Percentiles rank a stretch among this genome's conserved stretches.
Conservation (phyloP, 2,329 filamentous ascomycete genomes). For the Lasiodiplodia sp. region DNA sequence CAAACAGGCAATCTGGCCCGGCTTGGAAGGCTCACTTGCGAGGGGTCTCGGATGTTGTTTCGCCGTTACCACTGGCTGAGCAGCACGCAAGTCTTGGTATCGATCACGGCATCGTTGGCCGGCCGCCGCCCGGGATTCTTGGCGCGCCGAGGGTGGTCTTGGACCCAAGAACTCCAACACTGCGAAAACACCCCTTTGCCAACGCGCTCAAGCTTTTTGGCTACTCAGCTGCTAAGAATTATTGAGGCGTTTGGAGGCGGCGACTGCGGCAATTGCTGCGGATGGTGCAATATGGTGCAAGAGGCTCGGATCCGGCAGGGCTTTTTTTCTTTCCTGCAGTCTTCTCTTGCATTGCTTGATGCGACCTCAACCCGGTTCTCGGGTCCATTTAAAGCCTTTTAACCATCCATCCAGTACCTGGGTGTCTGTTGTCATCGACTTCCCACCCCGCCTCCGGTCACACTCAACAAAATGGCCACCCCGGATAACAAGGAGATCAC, state of each 20-base stretch:
- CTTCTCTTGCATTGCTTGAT: constrained; percentile 8
- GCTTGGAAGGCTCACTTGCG: not conserved
- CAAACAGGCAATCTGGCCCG: constrained; percentile 14
- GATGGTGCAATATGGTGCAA: constrained; percentile 27
- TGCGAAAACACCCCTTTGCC: not conserved
- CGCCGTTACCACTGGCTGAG: not conserved
- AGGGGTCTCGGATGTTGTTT: not conserved
- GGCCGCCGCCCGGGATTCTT: constrained; percentile 7
- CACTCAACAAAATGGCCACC: not conserved
- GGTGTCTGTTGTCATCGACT: constrained; percentile 1
- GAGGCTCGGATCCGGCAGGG: not conserved
- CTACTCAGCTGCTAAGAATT: constrained; percentile 8
- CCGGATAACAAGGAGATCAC: constrained; percentile 1
- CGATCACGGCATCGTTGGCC: constrained; percentile 13
- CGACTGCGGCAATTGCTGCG: constrained; percentile 1
- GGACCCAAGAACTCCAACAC: not conserved
- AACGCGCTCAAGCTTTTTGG: constrained; percentile 19
- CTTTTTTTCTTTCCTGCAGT: constrained; percentile 5
- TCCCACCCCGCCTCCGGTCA: not conserved
- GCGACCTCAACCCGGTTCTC: constrained; percentile 7
- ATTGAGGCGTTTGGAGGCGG: not conserved
- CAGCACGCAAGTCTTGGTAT: constrained; percentile 27
- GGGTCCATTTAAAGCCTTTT: not conserved
- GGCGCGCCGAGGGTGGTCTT: constrained; percentile 13
- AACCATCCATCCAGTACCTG: not conserved